Evolutionary conservation across 208 protist genomes (phyloP).

Genomic region (Leishmania mexicana): DNA sequence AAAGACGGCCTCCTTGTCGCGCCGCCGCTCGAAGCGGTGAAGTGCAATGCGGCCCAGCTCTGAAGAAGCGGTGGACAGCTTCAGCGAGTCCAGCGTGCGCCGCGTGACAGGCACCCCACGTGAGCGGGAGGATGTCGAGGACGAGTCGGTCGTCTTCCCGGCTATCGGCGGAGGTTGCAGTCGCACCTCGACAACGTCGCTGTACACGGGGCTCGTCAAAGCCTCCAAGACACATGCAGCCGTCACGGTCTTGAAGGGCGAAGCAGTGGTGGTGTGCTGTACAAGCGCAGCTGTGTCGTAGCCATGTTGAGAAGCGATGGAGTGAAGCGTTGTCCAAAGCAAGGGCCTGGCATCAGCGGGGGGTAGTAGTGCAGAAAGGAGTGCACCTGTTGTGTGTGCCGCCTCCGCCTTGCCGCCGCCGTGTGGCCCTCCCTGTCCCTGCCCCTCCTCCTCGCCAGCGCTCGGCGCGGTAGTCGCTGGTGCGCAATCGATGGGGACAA

Average conservation of each 20-base stretch:
- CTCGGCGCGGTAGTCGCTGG: neutral
- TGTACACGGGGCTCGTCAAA: constrained; percentile 20
- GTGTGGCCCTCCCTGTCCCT: neutral
- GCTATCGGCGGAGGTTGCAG: neutral
- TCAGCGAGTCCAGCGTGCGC: constrained; percentile 3
- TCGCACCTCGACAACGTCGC: constrained; percentile 36
- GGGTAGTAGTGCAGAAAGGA: constrained; percentile 47
- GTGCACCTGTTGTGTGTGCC: constrained; percentile 19
- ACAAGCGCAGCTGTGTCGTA: constrained; percentile 31
- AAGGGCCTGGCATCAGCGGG: constrained; percentile 48
- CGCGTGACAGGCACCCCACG: constrained; percentile 15
- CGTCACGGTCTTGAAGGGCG: constrained; percentile 4
- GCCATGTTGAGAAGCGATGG: constrained; percentile 40
- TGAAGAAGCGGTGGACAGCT: constrained; percentile 6
- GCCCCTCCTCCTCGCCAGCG: neutral
- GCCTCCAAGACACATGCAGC: constrained; percentile 12
- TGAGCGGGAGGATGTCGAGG: constrained; percentile 7
- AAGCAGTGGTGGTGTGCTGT: neutral
- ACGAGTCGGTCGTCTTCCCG: neutral
- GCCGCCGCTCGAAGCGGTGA: constrained; percentile 38
- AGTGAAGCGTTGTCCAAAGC: constrained; percentile 35
- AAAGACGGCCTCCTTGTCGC: constrained; percentile 48
- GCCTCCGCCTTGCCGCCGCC: constrained; percentile 1
- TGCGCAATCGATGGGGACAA: constrained; percentile 15
- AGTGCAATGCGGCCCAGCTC: constrained; percentile 33